Evolutionary conservation across 2,329 filamentous ascomycete species (phyloP).

Genomic region (Nemania abortiva): DNA sequence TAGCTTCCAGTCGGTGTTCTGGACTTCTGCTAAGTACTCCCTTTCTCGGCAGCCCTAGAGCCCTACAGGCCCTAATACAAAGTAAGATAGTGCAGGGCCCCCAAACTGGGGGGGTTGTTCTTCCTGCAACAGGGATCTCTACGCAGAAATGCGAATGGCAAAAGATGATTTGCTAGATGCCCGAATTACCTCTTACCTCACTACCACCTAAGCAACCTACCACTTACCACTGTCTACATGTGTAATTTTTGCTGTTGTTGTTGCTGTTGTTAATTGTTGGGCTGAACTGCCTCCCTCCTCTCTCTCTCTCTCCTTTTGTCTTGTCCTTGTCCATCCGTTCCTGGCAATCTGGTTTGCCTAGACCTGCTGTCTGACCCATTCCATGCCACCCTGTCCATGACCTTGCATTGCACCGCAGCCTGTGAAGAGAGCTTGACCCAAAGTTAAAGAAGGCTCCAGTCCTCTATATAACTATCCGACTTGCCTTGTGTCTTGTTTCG

Average conservation of each 20-base stretch:
- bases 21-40: neutral
- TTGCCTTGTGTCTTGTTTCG: neutral
- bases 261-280: slow-evolving; percentile 37
- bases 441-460: slow-evolving; percentile 20
- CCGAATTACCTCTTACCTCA: slow-evolving; percentile 32
- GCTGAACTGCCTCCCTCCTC: slow-evolving; percentile 40
- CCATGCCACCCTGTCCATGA: neutral
- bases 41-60: slow-evolving; percentile 23
- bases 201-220: neutral
- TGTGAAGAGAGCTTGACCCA: neutral
- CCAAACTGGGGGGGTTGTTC: slow-evolving; percentile 38
- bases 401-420: neutral
- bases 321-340: neutral
- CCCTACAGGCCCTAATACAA: too few relatives aligned
- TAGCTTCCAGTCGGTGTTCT: neutral
- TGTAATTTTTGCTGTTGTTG: too few relatives aligned
- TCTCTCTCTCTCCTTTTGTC: neutral
- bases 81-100: slow-evolving; percentile 14
- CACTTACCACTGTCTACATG: slow-evolving; percentile 22
- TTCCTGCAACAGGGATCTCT: slow-evolving; percentile 45
- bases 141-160: slow-evolving; percentile 27
- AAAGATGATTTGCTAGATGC: slow-evolving; percentile 46
- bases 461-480: neutral
- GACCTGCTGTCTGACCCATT: slow-evolving; percentile 4
- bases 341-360: neutral